These are phyloP conservation scores for Smallanthus sonchifolius DNA, from an alignment of 129 eudicot species.

Conservation along the genomic window DNA sequence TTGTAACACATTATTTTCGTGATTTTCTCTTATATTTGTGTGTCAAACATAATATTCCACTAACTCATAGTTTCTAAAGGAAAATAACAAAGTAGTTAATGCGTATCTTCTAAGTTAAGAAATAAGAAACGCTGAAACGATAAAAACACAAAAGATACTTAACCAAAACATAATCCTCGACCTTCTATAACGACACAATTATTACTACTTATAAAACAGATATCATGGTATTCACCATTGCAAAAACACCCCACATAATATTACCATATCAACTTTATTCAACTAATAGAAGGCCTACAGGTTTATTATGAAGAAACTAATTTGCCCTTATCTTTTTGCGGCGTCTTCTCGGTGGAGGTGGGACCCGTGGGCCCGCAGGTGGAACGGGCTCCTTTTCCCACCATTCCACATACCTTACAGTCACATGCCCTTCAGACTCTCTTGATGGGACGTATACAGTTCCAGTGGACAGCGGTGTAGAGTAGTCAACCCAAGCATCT, in stretches of 20 bases:
- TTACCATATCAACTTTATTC: neutral
- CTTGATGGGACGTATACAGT: conserved; percentile 33
- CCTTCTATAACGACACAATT: neutral
- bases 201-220: neutral
- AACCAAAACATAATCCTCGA: neutral
- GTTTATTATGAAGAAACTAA: conserved; percentile 7
- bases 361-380: conserved; percentile 2
- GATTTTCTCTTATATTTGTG: neutral
- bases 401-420: conserved; percentile 40
- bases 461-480: neutral
- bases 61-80: neutral
- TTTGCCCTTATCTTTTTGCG: neutral
- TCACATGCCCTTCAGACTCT: conserved; percentile 24
- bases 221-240: neutral
- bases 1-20: neutral
- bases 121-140: neutral
- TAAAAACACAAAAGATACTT: neutral
- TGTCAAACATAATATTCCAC: neutral
- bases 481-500: conserved; percentile 31
- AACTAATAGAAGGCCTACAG: neutral
- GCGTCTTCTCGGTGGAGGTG: neutral
- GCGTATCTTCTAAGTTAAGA: neutral
- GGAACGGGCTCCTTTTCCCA: conserved; percentile 28
- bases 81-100: neutral
- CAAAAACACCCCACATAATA: neutral